Evolutionary conservation across 2,329 filamentous ascomycete genomes (phyloP).

Genomic region (Ophiostoma fasciatum): DNA sequence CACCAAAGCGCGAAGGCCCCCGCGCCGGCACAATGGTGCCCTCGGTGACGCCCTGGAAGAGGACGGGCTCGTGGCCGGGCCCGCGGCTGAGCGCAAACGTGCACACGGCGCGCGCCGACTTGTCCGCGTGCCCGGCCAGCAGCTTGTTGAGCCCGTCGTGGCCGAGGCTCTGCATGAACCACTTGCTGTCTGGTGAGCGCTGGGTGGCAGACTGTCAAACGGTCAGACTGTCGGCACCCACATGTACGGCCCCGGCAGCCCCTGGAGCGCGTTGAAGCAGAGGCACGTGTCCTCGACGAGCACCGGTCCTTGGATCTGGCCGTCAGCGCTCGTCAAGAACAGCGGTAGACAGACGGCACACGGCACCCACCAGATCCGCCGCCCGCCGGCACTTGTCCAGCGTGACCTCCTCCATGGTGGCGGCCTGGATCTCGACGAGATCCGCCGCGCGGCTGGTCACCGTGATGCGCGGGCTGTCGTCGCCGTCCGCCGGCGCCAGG

Average conservation of each 20-base stretch:
- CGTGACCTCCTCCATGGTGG: slow-evolving; percentile 82
- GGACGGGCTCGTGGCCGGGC: slow-evolving; percentile 64
- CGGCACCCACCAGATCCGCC: slow-evolving; percentile 59
- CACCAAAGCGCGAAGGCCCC: slow-evolving; percentile 72
- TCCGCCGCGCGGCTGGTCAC: slow-evolving; percentile 65
- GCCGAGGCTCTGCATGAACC: slow-evolving; percentile 75
- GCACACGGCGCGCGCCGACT: slow-evolving; percentile 83
- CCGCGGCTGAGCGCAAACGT: slow-evolving; percentile 88
- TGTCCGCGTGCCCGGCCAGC: slow-evolving; percentile 76
- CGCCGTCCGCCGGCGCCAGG: slow-evolving; percentile 41
- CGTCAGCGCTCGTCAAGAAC: neutral
- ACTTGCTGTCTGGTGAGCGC: slow-evolving; percentile 52
- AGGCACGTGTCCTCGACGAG: slow-evolving; percentile 92
- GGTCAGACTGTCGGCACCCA: too few relatives aligned
- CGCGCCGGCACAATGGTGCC: slow-evolving; percentile 73
- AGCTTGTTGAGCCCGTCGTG: slow-evolving; percentile 81
- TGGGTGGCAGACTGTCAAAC: too few relatives aligned
- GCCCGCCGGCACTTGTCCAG: slow-evolving; percentile 74
- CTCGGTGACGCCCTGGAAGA: slow-evolving; percentile 85
- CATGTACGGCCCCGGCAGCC: slow-evolving; percentile 95
- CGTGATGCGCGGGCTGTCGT: slow-evolving; percentile 32
- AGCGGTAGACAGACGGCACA: neutral
- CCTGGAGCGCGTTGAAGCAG: slow-evolving; percentile 79
- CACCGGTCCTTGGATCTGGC: slow-evolving; percentile 67
- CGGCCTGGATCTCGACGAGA: slow-evolving; percentile 82